phyloP scores from a whole-genome alignment of 2,329 filamentous ascomycete species.

The Verruconis gallopava region DNA sequence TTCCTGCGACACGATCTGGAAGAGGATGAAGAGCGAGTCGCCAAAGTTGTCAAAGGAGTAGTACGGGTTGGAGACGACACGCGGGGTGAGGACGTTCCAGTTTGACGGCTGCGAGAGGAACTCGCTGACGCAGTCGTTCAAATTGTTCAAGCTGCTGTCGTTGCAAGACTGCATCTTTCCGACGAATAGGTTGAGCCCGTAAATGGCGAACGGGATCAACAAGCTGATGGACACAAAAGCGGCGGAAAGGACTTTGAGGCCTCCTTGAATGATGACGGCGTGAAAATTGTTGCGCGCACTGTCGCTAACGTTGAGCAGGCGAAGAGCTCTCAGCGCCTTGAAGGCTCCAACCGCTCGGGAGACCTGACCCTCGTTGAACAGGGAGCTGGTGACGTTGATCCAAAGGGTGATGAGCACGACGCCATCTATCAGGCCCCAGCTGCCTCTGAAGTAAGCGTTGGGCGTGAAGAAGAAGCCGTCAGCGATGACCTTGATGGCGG shows the following conservation, averaged over 20 bases:
- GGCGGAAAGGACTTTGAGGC: slow-evolving; percentile 86
- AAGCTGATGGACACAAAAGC: slow-evolving; percentile 90
- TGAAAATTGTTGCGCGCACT: slow-evolving; percentile 94
- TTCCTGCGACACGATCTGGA: slow-evolving; percentile 97
- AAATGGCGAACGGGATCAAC: slow-evolving; percentile 91
- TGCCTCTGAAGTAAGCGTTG: slow-evolving; percentile 91
- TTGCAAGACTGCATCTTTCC: slow-evolving; percentile 74
- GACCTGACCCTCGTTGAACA: slow-evolving; percentile 70
- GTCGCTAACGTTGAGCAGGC: slow-evolving; percentile 89
- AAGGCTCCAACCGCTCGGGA: slow-evolving; percentile 90
- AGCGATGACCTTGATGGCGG: slow-evolving; percentile 81
- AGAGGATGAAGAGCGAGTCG: slow-evolving; percentile 87
- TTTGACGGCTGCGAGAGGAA: slow-evolving; percentile 61
- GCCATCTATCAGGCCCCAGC: slow-evolving; percentile 93
- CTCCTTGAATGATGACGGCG: slow-evolving; percentile 84
- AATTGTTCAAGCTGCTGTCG: slow-evolving; percentile 47
- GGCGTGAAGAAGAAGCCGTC: slow-evolving; percentile 95
- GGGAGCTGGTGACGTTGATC: slow-evolving; percentile 80
- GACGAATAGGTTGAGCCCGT: slow-evolving; percentile 85
- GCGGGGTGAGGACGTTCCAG: slow-evolving; percentile 75
- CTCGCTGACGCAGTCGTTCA: slow-evolving; percentile 74
- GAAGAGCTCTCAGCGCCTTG: slow-evolving; percentile 84
- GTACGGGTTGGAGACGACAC: slow-evolving; percentile 67
- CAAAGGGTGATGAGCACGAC: slow-evolving; percentile 85
- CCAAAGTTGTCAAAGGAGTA: slow-evolving; percentile 93